Evolutionary conservation across 106 monocot genomes (phyloP), one percentile per base, ranked within the genome.

Genomic region (Dioscorea alata): DNA sequence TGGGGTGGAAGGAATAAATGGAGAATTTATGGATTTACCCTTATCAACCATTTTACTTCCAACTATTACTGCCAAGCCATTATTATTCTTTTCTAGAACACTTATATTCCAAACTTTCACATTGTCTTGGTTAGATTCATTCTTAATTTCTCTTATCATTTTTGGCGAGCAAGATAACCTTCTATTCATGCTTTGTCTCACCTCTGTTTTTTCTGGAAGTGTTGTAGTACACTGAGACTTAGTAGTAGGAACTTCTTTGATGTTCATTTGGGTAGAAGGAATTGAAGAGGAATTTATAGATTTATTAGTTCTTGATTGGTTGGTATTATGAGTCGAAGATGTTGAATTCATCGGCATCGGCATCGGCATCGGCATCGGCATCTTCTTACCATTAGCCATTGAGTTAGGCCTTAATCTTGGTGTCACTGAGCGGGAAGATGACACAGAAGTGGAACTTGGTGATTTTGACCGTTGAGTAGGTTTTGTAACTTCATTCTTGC

Each of bases 401-500:
- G 70, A 18, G 13, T 0, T 14, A 16, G 64, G 35, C 13, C 33
- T n/a, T 6, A 17, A 33, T 15, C 20, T 64, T 3, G 42, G n/a
- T 4, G 35, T 18, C 33, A n/a, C 21, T 20, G 65, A 65, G 1
- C 16, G 19, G 18, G 64, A 42, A 19, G 64, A 48, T 14, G 68
- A 52, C 8, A 67, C 54, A 3, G 83, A 79, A 57, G 35, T 75
- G 31, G 79, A 67, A 59, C 42, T 68, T 4, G 75, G 69, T 8
- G 79, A 73, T 57, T 56, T 53, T 12, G 76, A n/a, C 23, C 32
- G 23, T 69, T 69, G 69, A 5, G 24, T 22, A 3, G 12, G 52
- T 31, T 42, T 67, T 61, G 35, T 15, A 48, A 53, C 63, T 42
- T 71, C 80, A 14, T 23, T 23, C 52, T 63, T 69, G 33, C 4